Percentiles rank a stretch among this genome's conserved stretches.
phyloP scores from a whole-genome alignment of 2,329 filamentous ascomycete species.

The Leptodontidium sp. region DNA sequence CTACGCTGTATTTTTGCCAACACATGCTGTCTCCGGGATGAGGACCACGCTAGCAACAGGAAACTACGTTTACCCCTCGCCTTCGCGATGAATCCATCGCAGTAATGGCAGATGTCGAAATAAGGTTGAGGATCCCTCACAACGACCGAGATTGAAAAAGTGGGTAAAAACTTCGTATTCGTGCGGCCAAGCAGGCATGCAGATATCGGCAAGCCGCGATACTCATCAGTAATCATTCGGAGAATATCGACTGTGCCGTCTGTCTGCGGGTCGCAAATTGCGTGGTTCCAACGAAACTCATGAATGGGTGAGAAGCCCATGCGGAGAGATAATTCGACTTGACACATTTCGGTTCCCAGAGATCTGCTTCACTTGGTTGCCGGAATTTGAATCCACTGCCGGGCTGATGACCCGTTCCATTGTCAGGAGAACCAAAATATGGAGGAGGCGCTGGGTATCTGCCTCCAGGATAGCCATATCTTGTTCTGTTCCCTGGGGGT shows the following conservation, averaged over 20 bases:
- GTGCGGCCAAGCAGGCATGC: background rate
- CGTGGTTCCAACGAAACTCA: background rate
- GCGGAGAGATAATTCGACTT: slow-evolving; percentile 39
- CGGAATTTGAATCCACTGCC: slow-evolving; percentile 26
- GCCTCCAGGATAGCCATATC: slow-evolving; percentile 12
- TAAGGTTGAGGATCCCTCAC: background rate
- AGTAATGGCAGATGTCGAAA: background rate
- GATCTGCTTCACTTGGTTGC: slow-evolving; percentile 35
- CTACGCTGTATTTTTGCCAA: background rate
- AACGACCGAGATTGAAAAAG: background rate
- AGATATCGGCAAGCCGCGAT: background rate
- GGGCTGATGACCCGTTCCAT: slow-evolving; percentile 19
- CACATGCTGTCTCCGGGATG: background rate
- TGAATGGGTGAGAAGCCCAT: background rate
- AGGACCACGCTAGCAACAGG: background rate
- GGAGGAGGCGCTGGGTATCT: slow-evolving; percentile 24
- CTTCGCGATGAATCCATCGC: background rate
- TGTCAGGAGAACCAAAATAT: slow-evolving; percentile 20
- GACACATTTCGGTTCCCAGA: slow-evolving; percentile 43
- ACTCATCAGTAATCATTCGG: background rate
- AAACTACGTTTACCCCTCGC: background rate
- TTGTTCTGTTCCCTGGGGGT: slow-evolving; percentile 11
- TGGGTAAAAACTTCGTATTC: background rate
- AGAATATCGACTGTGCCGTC: background rate
- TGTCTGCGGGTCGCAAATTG: background rate